Evolutionary conservation across 2,329 filamentous ascomycete species (phyloP).

Genomic region (Paracorniculantispora psalliotae): DNA sequence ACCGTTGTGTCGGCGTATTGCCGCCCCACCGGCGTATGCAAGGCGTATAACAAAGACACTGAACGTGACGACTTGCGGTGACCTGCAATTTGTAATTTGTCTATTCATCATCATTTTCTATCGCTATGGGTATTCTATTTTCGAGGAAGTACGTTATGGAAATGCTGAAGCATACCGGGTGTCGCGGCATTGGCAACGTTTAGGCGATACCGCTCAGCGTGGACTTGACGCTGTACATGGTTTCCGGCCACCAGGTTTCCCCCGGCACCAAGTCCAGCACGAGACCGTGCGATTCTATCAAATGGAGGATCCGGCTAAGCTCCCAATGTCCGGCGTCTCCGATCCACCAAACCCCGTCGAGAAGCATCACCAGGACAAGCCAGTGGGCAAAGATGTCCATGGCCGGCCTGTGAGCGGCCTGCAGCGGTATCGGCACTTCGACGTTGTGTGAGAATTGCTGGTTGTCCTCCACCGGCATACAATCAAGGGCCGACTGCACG

Average conservation of each 20-base stretch:
- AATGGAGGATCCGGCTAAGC: constrained; percentile 23
- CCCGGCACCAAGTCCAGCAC: constrained; percentile 9
- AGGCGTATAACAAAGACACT: background rate
- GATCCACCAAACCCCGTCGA: constrained; percentile 38
- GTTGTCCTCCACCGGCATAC: constrained; percentile 12
- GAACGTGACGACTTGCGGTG: background rate
- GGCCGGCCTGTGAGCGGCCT: constrained; percentile 22
- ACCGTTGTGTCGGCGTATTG: background rate
- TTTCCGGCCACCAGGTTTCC: constrained; percentile 32
- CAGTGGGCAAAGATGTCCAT: constrained; percentile 36
- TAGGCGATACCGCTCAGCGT: background rate
- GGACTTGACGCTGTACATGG: constrained; percentile 24
- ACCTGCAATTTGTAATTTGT: background rate
- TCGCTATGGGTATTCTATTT: background rate
- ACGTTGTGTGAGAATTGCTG: background rate
- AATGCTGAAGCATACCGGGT: background rate
- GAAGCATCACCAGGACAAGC: constrained; percentile 32
- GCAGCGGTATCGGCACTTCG: background rate
- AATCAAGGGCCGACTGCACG: constrained; percentile 28
- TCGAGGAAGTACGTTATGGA: background rate
- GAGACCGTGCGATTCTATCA: constrained; percentile 15
- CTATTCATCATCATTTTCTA: background rate
- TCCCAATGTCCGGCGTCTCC: constrained; percentile 32
- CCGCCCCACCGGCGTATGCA: constrained; percentile 3
- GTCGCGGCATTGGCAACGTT: background rate